A percentile compares a stretch with the other conserved stretches of the same genome.
Conservation (phyloP, 106 monocot genomes). For the Dioscorea dumetorum region DNA sequence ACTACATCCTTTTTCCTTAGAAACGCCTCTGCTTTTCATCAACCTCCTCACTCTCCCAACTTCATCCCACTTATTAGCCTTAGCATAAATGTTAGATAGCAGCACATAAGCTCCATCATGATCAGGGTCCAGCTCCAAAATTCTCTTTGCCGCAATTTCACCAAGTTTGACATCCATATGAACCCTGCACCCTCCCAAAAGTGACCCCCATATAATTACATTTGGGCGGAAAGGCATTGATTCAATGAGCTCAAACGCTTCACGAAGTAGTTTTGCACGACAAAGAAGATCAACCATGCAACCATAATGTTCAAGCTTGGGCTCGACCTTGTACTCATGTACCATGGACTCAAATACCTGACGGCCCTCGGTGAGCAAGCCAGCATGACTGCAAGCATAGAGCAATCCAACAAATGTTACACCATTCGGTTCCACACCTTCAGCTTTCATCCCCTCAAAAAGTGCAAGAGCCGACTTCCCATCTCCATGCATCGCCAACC, state of each 20-base stretch:
- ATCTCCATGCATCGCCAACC: constrained; percentile 55
- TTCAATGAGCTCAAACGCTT: constrained; percentile 46
- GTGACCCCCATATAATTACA: constrained; percentile 53
- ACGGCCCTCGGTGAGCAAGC: constrained; percentile 47
- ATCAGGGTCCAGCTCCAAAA: constrained; percentile 44
- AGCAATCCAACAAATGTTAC: constrained; percentile 46
- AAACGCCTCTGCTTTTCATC: constrained; percentile 37
- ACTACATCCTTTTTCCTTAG: constrained; percentile 49
- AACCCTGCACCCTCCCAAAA: constrained; percentile 43
- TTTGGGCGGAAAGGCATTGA: constrained; percentile 50
- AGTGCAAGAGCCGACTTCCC: constrained; percentile 28
- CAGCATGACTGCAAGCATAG: constrained; percentile 52
- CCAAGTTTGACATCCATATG: constrained; percentile 37
- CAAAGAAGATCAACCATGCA: constrained; percentile 79
- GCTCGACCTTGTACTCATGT: constrained; percentile 23
- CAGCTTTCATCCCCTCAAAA: constrained; percentile 40
- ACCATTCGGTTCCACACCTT: constrained; percentile 36
- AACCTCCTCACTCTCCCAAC: constrained; percentile 31
- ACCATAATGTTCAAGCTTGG: constrained; percentile 58
- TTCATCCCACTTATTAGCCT: constrained; percentile 33
- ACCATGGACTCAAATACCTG: constrained; percentile 39
- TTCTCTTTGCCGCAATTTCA: constrained; percentile 34
- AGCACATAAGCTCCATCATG: constrained; percentile 57
- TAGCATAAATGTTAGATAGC: constrained; percentile 59
- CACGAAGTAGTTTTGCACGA: constrained; percentile 35